Conservation (phyloP, 1,284 basidiomycete genomes). For the Peniophora sp. region DNA sequence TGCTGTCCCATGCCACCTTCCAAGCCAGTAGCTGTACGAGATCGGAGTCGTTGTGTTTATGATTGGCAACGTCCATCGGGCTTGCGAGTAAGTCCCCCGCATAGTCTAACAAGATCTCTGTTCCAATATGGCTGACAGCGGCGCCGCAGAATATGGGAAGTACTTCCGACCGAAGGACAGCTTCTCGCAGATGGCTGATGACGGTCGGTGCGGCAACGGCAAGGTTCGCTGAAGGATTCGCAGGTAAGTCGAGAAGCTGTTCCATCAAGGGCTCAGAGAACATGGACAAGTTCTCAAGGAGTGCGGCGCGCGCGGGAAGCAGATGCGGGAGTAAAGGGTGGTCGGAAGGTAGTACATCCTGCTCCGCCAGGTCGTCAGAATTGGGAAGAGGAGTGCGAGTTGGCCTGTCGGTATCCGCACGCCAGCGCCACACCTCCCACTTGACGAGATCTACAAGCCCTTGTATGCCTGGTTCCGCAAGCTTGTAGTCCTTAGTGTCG, state of each 20-base stretch:
- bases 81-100: conserved; percentile 76
- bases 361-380: conserved; percentile 30
- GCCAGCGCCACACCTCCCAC: conserved; percentile 78
- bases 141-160: conserved; percentile 82
- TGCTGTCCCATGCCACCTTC: conserved; percentile 85
- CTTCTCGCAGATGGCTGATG: conserved; percentile 57
- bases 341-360: conserved; percentile 36
- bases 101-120: conserved; percentile 76
- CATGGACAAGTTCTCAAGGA: conserved; percentile 76
- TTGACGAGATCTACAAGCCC: conserved; percentile 76
- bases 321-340: conserved; percentile 67
- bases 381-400: conserved; percentile 40
- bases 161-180: conserved; percentile 59
- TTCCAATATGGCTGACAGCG: conserved; percentile 76
- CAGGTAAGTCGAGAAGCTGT: conserved; percentile 48
- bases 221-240: conserved; percentile 56
- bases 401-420: background rate
- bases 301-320: conserved; percentile 53
- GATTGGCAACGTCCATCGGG: conserved; percentile 55
- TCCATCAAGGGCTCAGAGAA: conserved; percentile 77
- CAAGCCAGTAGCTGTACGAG: conserved; percentile 70
- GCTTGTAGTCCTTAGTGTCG: conserved; percentile 50
- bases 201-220: conserved; percentile 42
- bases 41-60: conserved; percentile 33
- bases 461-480: conserved; percentile 68